Evolutionary conservation across 768 basidiomycete genomes (phyloP), one percentile per base, ranked within the genome.

Genomic region (Lyophyllum shimeji): DNA sequence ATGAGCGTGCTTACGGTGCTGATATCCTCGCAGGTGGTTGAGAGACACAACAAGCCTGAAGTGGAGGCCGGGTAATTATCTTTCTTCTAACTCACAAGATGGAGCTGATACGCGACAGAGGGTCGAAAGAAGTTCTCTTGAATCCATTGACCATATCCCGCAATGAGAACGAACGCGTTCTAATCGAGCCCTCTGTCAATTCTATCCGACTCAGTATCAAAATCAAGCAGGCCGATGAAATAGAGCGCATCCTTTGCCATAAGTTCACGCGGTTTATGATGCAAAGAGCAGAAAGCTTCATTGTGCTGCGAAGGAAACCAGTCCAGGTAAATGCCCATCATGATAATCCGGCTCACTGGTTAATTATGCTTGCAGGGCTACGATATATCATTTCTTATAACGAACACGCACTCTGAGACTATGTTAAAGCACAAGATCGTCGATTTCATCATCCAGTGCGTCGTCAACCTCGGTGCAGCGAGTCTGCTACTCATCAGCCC

Each of bases 401-500:
- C 96, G 55, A 97, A 98, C 72, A 87, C 89, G 50, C 95, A 99
- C 70, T 83, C 95, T 29, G 96, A 98, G 71, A 95, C 93, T 9
- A 98, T 99, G 97, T 80, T 98, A 63, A 99, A 98, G 76, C 97
- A 99, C 75, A 98, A 98, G 78, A 90, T 99, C 50, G 97, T 99
- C 34, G 97, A 99, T 75, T 99, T 99, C 73, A 97, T 99, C 75
- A 97, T 98, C 62, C 94, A 98, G 93, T 96, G 60, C 46, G 87
- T 75, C 11, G 13, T 42, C 48, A 44, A 11, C 5, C 25, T 52
- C 46, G 54, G 47, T 5, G 15, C 50, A 24, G 64, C 37, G 42
- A 37, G 27, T 37, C 9, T 27, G 24, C 29, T 47, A 34, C 55
- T 61, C 34, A 64, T 24, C 40, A 15, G 34, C 34, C 34, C 5